Evolutionary conservation across 164 flowering plant species (phyloP).

Genomic region (Tetrastigma voinierianum): DNA sequence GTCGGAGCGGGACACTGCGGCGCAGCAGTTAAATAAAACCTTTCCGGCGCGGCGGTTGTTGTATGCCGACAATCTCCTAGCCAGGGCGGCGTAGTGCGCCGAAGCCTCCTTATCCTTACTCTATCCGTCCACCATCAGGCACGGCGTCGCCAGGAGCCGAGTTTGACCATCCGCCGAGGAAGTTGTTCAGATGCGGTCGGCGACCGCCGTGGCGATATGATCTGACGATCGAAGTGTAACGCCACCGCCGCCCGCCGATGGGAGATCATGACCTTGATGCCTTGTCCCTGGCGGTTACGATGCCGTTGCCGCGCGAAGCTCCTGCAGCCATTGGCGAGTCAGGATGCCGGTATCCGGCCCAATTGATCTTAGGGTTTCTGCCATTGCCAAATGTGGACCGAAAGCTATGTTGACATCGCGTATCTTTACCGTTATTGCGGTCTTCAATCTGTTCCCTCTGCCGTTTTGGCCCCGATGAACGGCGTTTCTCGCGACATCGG

Average conservation of each 20-base stretch:
- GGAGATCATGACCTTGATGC: conserved; percentile 19
- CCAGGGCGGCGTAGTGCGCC: conserved; percentile 20
- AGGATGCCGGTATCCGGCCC: conserved; percentile 17
- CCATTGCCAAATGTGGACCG: conserved; percentile 16
- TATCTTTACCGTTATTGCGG: conserved; percentile 14
- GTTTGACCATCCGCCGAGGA: conserved; percentile 19
- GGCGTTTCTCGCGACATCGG: conserved; percentile 10
- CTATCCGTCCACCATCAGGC: conserved; percentile 29
- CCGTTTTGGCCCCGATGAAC: conserved; percentile 20
- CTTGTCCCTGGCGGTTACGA: conserved; percentile 8
- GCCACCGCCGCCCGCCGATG: conserved; percentile 16
- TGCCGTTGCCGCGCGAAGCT: conserved; percentile 7
- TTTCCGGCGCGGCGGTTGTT: neutral
- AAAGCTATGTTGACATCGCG: conserved; percentile 18
- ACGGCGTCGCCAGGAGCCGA: conserved; percentile 27
- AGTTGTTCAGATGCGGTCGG: conserved; percentile 27
- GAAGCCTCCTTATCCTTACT: conserved; percentile 10
- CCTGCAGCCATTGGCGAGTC: conserved; percentile 4
- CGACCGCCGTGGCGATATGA: conserved; percentile 23
- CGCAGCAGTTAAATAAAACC: conserved; percentile 30
- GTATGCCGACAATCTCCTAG: neutral
- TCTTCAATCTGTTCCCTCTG: conserved; percentile 10
- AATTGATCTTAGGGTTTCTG: conserved; percentile 10
- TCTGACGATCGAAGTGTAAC: conserved; percentile 16
- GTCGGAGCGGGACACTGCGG: conserved; percentile 35